A percentile compares a stretch with the other conserved stretches of the same genome.
Conservation (phyloP, 169 alveolate genomes). For the Eimeria praecox region DNA sequence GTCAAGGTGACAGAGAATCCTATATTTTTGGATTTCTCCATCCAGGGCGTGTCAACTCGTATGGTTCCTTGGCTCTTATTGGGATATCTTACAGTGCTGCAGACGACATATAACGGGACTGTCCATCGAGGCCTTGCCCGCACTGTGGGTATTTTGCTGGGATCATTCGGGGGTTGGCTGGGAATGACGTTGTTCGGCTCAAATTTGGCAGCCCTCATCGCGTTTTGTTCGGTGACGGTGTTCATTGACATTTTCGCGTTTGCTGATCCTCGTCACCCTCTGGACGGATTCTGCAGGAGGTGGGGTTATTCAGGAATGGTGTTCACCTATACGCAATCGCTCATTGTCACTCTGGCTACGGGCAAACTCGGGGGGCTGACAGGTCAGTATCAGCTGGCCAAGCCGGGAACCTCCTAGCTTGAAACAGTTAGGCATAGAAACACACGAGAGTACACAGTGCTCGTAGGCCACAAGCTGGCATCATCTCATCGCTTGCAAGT, state of each 20-base stretch:
- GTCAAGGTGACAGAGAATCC: slow-evolving; percentile 50
- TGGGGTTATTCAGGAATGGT: slow-evolving; percentile 81
- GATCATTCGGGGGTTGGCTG: slow-evolving; percentile 63
- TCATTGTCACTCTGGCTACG: slow-evolving; percentile 53
- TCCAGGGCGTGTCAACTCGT: slow-evolving; percentile 71
- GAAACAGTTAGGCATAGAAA: not conserved
- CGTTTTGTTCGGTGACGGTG: slow-evolving; percentile 45
- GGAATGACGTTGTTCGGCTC: slow-evolving; percentile 35
- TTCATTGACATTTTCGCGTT: slow-evolving; percentile 48
- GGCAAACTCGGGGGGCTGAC: slow-evolving; percentile 74
- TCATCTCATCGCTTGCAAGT: not conserved
- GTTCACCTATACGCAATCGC: slow-evolving; percentile 76
- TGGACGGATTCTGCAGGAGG: slow-evolving; percentile 62
- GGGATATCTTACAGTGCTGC: slow-evolving; percentile 73
- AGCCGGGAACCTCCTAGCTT: not conserved
- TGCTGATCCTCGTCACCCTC: slow-evolving; percentile 61
- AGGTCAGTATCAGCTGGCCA: slow-evolving; percentile 8
- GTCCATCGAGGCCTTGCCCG: slow-evolving; percentile 69
- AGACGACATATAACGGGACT: slow-evolving; percentile 76
- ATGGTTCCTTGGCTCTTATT: slow-evolving; percentile 77
- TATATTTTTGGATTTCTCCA: slow-evolving; percentile 41
- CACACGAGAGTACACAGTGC: not conserved
- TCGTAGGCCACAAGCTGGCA: not conserved
- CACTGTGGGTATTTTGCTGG: slow-evolving; percentile 60
- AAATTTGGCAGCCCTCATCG: slow-evolving; percentile 65